Percentiles rank a stretch among this genome's conserved stretches.
Conservation (phyloP, 2,329 filamentous ascomycete genomes). For the Aureobasidium lini region DNA sequence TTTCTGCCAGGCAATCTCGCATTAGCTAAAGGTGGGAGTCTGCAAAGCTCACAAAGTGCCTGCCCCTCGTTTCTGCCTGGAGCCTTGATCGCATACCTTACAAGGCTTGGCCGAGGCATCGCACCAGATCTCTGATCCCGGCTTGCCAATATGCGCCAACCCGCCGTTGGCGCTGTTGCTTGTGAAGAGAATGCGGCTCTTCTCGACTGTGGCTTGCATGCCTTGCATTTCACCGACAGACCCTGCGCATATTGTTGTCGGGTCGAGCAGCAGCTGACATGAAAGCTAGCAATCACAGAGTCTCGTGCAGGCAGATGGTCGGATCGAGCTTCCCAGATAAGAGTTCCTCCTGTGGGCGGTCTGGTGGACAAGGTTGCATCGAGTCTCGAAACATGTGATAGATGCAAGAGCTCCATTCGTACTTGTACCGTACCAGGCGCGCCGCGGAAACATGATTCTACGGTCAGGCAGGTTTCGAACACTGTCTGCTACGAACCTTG, state of each 20-base stretch:
- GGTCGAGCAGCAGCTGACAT: not conserved
- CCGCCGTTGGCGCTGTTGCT: not conserved
- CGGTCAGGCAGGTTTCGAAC: too few species aligned
- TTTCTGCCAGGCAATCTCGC: not conserved
- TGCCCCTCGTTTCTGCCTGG: not conserved
- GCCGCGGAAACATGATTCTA: too few species aligned
- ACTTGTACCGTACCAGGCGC: too few species aligned
- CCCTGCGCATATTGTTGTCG: not conserved
- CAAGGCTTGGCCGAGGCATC: conserved; percentile 8
- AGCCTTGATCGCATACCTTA: conserved; percentile 6
- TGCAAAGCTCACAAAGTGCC: not conserved
- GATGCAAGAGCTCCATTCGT: too few species aligned
- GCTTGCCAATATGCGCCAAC: not conserved
- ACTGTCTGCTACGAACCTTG: too few species aligned
- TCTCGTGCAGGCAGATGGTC: too few species aligned
- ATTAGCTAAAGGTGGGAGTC: not conserved
- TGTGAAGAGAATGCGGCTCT: conserved; percentile 4
- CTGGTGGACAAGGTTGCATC: too few species aligned
- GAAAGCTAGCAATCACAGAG: not conserved
- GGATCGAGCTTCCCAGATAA: too few species aligned
- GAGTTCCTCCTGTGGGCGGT: too few species aligned
- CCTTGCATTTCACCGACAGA: not conserved
- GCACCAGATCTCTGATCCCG: not conserved
- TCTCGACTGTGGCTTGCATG: not conserved
- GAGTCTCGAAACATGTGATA: too few species aligned